Base-by-base conservation (phyloP, 139 green algal genomes). In the Astrephomene gubernaculifera region DNA sequence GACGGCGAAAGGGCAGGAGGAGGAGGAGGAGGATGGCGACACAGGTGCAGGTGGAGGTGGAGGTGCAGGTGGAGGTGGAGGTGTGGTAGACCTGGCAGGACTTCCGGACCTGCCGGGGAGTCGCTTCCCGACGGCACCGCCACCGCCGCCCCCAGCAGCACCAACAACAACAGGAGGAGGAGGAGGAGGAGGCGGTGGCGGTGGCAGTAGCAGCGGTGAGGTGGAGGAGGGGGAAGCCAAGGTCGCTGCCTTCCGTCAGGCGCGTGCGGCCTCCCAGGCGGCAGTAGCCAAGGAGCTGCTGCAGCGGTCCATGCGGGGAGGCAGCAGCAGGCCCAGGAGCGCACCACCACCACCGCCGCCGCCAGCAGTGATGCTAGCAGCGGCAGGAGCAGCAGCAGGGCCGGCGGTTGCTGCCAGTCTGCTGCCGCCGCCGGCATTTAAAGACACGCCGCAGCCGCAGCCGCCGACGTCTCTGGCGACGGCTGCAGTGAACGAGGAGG, bases 211-310 rank as follows among this genome's bases (percentile, higher is more conserved):
- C 0, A 24, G 35, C 73, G 73, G 2, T 45, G 41, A 35, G 1
- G 29, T 27, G 29, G 39, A 41, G 21, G 43, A 17, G 43, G 41
- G 41, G 6, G n/a, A 43, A 31, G 44, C 71, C 12, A n/a, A 31
- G 36, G 57, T 61, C 33, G 24, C 17, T 52, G 14, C n/a, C 35
- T 1, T 41, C 53, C 24, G 79, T 44, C 1, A 27, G 22, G 27
- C 5, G 9, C 4, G 71, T 33, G 43, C 41, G n/a, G n/a, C n/a
- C n/a, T n/a, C 69, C 14, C 69, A 80, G 71, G 27, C 45, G 31
- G 71, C 71, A 17, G 71, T 80, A 31, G 71, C 71, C 22, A 38
- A 27, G 44, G 45, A 80, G 45, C 71, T 80, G 31, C 71, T 80
- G 45, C 45, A 65, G 25, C 45, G 71, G 21, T 80, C 71, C 45